These are phyloP conservation scores for Scheffersomyces stambukii DNA, from an alignment of 1,139 yeast genomes.

Conservation along the genomic window DNA sequence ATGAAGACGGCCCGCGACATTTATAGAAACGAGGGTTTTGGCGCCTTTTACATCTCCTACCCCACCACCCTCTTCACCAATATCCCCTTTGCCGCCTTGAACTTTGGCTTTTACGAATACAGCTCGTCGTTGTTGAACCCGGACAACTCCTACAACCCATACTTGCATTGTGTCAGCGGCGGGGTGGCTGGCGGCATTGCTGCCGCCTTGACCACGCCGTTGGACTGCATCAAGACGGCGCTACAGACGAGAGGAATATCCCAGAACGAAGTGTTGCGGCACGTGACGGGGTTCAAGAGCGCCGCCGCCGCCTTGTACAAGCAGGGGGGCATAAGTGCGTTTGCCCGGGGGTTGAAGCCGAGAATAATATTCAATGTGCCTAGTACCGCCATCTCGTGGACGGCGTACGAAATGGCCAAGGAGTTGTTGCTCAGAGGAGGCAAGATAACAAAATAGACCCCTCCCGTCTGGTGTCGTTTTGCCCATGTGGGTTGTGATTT, in stretches of 20 bases:
- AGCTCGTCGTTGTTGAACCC: slow-evolving; percentile 78
- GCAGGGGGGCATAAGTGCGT: slow-evolving; percentile 67
- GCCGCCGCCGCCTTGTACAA: slow-evolving; percentile 70
- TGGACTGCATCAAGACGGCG: slow-evolving; percentile 91
- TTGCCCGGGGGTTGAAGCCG: slow-evolving; percentile 83
- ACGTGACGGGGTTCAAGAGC: slow-evolving; percentile 63
- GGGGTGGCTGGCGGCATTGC: slow-evolving; percentile 96
- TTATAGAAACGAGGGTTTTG: slow-evolving; percentile 70
- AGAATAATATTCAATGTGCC: slow-evolving; percentile 93
- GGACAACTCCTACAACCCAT: slow-evolving; percentile 73
- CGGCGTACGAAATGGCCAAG: slow-evolving; percentile 97
- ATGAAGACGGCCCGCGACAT: slow-evolving; percentile 43
- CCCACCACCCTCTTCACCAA: slow-evolving; percentile 93
- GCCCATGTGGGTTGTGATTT: too few relatives aligned
- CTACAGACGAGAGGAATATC: slow-evolving; percentile 72
- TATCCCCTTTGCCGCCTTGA: slow-evolving; percentile 93
- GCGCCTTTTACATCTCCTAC: slow-evolving; percentile 86
- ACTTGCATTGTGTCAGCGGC: slow-evolving; percentile 89
- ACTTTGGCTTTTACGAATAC: slow-evolving; percentile 90
- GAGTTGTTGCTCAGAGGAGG: slow-evolving; percentile 43
- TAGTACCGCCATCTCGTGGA: slow-evolving; percentile 97
- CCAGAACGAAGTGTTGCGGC: slow-evolving; percentile 46
- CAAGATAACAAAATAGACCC: slow-evolving; percentile 2
- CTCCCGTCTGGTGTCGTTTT: too few relatives aligned
- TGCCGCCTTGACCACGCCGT: slow-evolving; percentile 93